These are phyloP conservation scores for Apostasia ramifera DNA, from an alignment of 106 monocot species.

Conservation along the genomic window DNA sequence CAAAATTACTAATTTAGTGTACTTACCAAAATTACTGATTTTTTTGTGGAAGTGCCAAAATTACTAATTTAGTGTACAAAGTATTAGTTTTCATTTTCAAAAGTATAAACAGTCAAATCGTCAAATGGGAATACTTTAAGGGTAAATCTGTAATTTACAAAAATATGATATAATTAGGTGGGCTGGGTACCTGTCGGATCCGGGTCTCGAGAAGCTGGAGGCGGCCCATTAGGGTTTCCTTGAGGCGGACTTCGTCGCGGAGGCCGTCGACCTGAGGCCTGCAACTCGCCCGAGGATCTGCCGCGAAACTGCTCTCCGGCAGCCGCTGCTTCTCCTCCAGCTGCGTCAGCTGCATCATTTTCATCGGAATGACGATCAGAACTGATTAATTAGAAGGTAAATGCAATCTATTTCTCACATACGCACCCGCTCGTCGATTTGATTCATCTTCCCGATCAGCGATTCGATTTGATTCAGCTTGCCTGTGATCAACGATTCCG, in stretches of 20 bases:
- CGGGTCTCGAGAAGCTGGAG: slow-evolving; percentile 53
- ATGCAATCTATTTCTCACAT: neutral
- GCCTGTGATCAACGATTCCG: slow-evolving; percentile 19
- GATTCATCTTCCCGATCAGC: slow-evolving; percentile 29
- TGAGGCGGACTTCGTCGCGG: slow-evolving; percentile 34
- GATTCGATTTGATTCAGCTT: slow-evolving; percentile 34
- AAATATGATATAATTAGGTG: too few species aligned
- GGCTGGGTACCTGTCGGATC: slow-evolving; percentile 35
- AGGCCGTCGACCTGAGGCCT: slow-evolving; percentile 31
- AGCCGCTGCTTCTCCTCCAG: slow-evolving; percentile 52
- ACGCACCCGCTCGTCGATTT: slow-evolving; percentile 40
- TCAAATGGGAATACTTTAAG: too few species aligned
- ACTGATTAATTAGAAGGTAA: neutral
- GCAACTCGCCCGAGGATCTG: slow-evolving; percentile 10
- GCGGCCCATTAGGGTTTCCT: slow-evolving; percentile 47
- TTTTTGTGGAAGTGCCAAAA: too few species aligned
- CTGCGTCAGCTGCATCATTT: slow-evolving; percentile 45
- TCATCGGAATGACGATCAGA: neutral
- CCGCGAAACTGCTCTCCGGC: slow-evolving; percentile 26
- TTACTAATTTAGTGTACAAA: too few species aligned
- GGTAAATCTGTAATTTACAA: too few species aligned
- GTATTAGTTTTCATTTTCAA: too few species aligned
- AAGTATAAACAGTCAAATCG: too few species aligned
- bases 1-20: too few species aligned
- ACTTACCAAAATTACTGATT: too few species aligned